Evolutionary conservation across 2,329 filamentous ascomycete species (phyloP), one percentile per base, ranked within the genome.

Genomic region (Clonostachys rosea): DNA sequence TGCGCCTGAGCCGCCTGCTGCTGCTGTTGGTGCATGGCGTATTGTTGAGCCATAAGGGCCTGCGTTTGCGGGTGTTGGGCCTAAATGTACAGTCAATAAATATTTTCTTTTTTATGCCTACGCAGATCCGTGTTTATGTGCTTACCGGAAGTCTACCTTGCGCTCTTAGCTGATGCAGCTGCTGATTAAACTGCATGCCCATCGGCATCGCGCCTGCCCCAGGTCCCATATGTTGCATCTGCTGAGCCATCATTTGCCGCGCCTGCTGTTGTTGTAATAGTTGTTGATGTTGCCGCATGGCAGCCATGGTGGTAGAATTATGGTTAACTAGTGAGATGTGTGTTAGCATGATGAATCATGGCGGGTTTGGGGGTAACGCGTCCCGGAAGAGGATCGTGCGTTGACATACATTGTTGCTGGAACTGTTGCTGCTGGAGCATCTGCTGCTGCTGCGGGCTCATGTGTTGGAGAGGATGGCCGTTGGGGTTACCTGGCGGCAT

Each of bases 401-500:
- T 40, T 20, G 34, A 58, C 60, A 40, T 60, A 67, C 65, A 67
- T 52, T 67, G 63, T 30, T 48, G 46, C 34, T 14, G 65, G 45
- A 58, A 55, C 44, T 76, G 71, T 42, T 74, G 72, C 51, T 80
- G 78, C 48, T 79, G 80, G 50, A 83, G 75, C 61, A 83, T 69
- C 54, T 81, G 79, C 50, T 71, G 69, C 57, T 78, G 75, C 45
- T 70, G 74, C 40, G 86, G 84, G 59, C 75, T 87, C 46, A 91
- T 63, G 61, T 91, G 87, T 60, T 86, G 84, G 57, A 91, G 68
- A 16, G 84, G 84, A 67, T 89, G 86, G 50, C 80, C 78, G 65
- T 82, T 86, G 49, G 80, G 80, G 46, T 74, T 78, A 51, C 85
- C 81, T 33, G 84, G 85, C 52, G 86, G 86, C 82, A 91, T 89